Conservation (phyloP, 495 filamentous ascomycete species). For the Durotheca rogersii region DNA sequence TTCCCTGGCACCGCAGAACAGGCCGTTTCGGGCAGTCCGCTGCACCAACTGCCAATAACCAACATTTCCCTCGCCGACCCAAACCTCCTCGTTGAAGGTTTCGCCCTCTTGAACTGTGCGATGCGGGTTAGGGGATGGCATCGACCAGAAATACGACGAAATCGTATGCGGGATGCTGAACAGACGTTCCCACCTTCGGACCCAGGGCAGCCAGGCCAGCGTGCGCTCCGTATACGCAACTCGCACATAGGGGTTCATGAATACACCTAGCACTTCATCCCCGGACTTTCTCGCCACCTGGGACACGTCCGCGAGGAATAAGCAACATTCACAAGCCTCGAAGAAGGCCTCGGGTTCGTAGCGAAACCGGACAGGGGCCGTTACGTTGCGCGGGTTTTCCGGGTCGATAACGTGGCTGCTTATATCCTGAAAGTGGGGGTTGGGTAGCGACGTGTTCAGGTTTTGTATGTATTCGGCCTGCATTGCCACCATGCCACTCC, state of each 20-base stretch:
- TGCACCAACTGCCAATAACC: slow-evolving; percentile 29
- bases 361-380: slow-evolving; percentile 62
- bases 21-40: slow-evolving; percentile 30
- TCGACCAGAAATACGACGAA: slow-evolving; percentile 51
- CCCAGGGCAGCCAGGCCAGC: slow-evolving; percentile 56
- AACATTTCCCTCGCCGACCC: slow-evolving; percentile 37
- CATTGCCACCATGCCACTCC: slow-evolving; percentile 81
- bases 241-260: slow-evolving; percentile 72
- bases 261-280: slow-evolving; percentile 57
- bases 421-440: slow-evolving; percentile 23
- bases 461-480: slow-evolving; percentile 64
- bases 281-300: slow-evolving; percentile 38
- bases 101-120: slow-evolving; percentile 57
- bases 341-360: slow-evolving; percentile 64
- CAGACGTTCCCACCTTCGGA: slow-evolving; percentile 60
- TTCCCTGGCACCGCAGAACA: slow-evolving; percentile 39
- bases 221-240: slow-evolving; percentile 60
- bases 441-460: slow-evolving; percentile 22
- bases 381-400: slow-evolving; percentile 24
- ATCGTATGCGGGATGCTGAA: slow-evolving; percentile 57
- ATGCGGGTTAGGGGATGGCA: slow-evolving; percentile 60
- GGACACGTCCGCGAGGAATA: slow-evolving; percentile 70
- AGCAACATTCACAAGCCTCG: slow-evolving; percentile 79
- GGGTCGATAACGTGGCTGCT: slow-evolving; percentile 33
- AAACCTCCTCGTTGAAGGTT: slow-evolving; percentile 55